A percentile compares a stretch with the other conserved stretches of the same genome.
Evolutionary conservation across 108 stramenopile species (phyloP).

Genomic region (Chaetoceros tenuissimus): DNA sequence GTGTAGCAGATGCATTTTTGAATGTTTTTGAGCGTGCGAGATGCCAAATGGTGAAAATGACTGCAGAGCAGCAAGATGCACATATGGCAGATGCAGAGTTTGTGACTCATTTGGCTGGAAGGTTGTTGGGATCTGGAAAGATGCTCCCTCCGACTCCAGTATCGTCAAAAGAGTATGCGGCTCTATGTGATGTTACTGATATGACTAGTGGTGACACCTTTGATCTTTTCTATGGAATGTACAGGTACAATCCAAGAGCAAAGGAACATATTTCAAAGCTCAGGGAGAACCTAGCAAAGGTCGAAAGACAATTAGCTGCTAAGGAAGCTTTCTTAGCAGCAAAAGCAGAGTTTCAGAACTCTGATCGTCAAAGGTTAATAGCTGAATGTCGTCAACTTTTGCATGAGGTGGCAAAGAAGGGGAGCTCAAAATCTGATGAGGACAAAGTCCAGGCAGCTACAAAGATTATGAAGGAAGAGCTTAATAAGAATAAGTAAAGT

Average conservation of each 20-base stretch:
- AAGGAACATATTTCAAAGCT: slow-evolving; percentile 59
- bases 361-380: slow-evolving; percentile 78
- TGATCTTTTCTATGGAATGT: slow-evolving; percentile 94
- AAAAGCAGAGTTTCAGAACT: slow-evolving; percentile 81
- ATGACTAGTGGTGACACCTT: slow-evolving; percentile 85
- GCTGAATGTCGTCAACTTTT: slow-evolving; percentile 82
- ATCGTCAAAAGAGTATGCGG: slow-evolving; percentile 84
- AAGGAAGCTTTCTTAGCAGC: slow-evolving; percentile 91
- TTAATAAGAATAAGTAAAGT: too few relatives aligned
- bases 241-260: slow-evolving; percentile 84
- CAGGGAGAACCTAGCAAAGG: slow-evolving; percentile 81
- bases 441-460: too few relatives aligned
- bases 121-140: slow-evolving; percentile 71
- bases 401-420: slow-evolving; percentile 60
- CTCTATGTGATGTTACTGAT: slow-evolving; percentile 84
- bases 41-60: slow-evolving; percentile 90
- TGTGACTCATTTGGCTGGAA: slow-evolving; percentile 90
- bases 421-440: slow-evolving; percentile 1
- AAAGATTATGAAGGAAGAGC: too few relatives aligned
- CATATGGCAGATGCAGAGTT: slow-evolving; percentile 92
- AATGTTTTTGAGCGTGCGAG: slow-evolving; percentile 82
- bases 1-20: slow-evolving; percentile 75
- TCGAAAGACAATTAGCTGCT: slow-evolving; percentile 90
- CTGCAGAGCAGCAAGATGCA: slow-evolving; percentile 82
- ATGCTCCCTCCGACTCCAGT: slow-evolving; percentile 85